phyloP scores from a whole-genome alignment of 306 rosid species.

The Malus fusca region DNA sequence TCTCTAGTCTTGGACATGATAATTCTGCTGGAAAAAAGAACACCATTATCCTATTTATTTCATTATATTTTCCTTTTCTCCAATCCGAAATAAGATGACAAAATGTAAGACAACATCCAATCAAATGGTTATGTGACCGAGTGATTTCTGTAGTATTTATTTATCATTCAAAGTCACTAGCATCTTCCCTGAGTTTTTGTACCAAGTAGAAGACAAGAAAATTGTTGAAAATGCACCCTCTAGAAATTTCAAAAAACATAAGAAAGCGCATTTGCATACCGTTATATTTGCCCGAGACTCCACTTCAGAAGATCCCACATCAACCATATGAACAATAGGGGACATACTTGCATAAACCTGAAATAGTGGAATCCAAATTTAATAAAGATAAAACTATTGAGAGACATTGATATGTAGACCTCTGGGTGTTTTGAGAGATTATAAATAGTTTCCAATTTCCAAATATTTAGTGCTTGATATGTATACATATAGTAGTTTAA shows the following conservation, averaged over 20 bases:
- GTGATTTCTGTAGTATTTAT: neutral
- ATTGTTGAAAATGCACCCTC: neutral
- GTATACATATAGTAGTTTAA: neutral
- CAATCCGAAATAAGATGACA: neutral
- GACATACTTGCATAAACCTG: conserved; percentile 98
- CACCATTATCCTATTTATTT: neutral
- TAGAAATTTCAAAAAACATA: neutral
- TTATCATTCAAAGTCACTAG: neutral
- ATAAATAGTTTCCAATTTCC: neutral
- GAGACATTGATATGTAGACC: neutral
- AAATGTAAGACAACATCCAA: neutral
- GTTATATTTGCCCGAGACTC: conserved; percentile 74
- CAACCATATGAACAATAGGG: conserved; percentile 63
- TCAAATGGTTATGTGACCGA: neutral
- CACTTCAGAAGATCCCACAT: conserved; percentile 51
- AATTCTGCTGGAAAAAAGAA: neutral
- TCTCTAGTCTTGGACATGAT: neutral
- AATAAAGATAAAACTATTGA: neutral
- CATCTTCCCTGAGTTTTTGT: neutral
- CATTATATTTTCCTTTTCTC: neutral
- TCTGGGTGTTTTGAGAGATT: neutral
- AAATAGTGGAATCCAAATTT: conserved; percentile 18
- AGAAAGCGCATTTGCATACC: conserved; percentile 25
- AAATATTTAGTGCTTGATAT: neutral
- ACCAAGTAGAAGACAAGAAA: neutral